These are phyloP conservation scores for Cornus florida DNA, from an alignment of 148 eudicot species.

Conservation along the genomic window DNA sequence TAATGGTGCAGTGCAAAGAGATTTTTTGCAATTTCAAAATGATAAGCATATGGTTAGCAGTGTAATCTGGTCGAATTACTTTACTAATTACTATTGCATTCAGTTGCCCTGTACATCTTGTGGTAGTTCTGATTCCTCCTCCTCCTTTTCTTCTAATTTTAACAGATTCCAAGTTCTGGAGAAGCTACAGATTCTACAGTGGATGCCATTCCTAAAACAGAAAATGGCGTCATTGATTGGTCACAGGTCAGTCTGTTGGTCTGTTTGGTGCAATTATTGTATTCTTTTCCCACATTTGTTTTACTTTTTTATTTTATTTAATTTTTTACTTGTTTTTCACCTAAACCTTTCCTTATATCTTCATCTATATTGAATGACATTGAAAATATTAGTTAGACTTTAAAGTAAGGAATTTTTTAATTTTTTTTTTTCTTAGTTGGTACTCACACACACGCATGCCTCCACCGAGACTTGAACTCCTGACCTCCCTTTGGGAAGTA, in stretches of 20 bases:
- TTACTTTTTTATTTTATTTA: too few species aligned
- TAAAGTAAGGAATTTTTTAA: too few species aligned
- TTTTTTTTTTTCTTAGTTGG: too few species aligned
- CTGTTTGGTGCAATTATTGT: neutral
- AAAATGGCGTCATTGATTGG: constrained; percentile 88
- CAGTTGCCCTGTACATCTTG: neutral
- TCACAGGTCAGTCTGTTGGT: constrained; percentile 61
- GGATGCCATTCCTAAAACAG: constrained; percentile 66
- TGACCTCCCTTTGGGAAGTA: too few species aligned
- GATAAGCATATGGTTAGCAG: neutral
- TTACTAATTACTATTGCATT: neutral
- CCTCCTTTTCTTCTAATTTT: neutral
- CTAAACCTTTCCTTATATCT: neutral
- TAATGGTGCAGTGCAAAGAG: neutral
- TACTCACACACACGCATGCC: too few species aligned
- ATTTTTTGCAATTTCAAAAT: neutral
- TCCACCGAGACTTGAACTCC: too few species aligned
- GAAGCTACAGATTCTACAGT: constrained; percentile 62
- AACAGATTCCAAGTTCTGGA: constrained; percentile 77
- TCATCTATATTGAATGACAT: neutral
- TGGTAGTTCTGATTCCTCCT: neutral
- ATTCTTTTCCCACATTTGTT: too few species aligned
- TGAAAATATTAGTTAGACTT: neutral
- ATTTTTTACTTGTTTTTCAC: neutral
- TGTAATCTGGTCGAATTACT: neutral